Conservation (phyloP, 257 asterid genomes). For the Nicotiana benthamiana region DNA sequence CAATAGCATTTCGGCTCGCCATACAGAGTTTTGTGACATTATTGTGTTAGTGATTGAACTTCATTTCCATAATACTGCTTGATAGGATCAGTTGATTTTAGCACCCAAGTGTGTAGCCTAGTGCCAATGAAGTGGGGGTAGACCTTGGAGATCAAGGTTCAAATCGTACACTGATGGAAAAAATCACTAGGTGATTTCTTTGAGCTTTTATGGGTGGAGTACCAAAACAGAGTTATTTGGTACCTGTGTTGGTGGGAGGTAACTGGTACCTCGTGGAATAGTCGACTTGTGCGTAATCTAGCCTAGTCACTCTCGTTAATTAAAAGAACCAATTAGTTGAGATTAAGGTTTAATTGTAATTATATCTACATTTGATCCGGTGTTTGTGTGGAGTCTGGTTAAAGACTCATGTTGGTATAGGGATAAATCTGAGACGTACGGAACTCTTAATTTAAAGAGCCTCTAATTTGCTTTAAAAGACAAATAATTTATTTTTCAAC, state of each 20-base stretch:
- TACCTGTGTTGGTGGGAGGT: too few relatives aligned
- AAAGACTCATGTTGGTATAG: neutral
- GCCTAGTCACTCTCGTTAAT: too few relatives aligned
- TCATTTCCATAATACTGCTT: neutral
- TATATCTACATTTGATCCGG: neutral
- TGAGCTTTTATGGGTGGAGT: too few relatives aligned
- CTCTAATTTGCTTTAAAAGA: too few relatives aligned
- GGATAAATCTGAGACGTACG: neutral
- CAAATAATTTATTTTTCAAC: neutral
- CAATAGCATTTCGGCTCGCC: neutral
- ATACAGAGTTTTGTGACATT: neutral
- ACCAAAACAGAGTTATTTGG: too few relatives aligned
- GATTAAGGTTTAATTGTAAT: neutral
- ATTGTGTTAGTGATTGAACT: neutral
- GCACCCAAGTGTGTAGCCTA: too few relatives aligned
- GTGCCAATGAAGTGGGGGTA: too few relatives aligned
- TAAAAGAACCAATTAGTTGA: neutral
- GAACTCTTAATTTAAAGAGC: neutral
- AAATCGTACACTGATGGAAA: too few relatives aligned
- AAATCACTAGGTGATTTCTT: too few relatives aligned
- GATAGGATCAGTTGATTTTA: neutral
- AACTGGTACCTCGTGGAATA: too few relatives aligned
- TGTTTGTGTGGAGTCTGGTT: neutral
- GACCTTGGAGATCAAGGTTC: too few relatives aligned
- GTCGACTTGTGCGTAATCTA: too few relatives aligned